Evolutionary conservation across 2,329 filamentous ascomycete genomes (phyloP), one percentile per base, ranked within the genome.

Genomic region (Sarocladiaceae sp.): DNA sequence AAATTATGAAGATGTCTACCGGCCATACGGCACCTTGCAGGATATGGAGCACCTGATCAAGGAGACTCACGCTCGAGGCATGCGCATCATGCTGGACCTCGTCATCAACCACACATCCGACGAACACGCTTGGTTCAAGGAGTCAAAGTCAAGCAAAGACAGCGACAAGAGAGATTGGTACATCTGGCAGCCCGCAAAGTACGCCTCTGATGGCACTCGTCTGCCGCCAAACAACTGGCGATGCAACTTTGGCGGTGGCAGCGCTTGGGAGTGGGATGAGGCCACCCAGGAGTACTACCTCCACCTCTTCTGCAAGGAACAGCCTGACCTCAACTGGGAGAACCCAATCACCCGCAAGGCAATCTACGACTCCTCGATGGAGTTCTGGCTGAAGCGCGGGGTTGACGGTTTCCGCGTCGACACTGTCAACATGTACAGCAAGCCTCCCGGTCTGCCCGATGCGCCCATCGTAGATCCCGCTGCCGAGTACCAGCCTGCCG

Each of bases 251-350:
- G 73, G 73, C 11, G 73, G 72, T 24, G 74, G 73, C 13, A 75
- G 74, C 44, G 78, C 74, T 0, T 88, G 83, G 85, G 68, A 80
- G 47, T 90, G 78, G 68, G 85, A 89, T 53, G 79, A 85, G 51
- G 58, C 63, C n/a, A 87, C 84, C 0, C 70, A 73, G 39, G 83
- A 90, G 61, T 90, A 88, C 60, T 90, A 88, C 55, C 75, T 90
- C 0, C 80, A 85, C 49, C 71, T 93, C 10, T 94, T 88, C 59
- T 80, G 82, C 6, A 75, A 74, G 4, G 79, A 86, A 51, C 87
- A 91, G 58, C 87, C 88, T 0, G 88, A 93, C 53, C 70, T 93
- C n/a, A 93, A 93, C 63, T 93, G 86, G 85, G 84, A 90, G 56
- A 85, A 83, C 46, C 70, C 72, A 0, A 77, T 75, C 9, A 77